A percentile compares a stretch with the other conserved stretches of the same genome.
Evolutionary conservation across 2,329 filamentous ascomycete species (phyloP).

Genomic region (Calonectria crousiana): DNA sequence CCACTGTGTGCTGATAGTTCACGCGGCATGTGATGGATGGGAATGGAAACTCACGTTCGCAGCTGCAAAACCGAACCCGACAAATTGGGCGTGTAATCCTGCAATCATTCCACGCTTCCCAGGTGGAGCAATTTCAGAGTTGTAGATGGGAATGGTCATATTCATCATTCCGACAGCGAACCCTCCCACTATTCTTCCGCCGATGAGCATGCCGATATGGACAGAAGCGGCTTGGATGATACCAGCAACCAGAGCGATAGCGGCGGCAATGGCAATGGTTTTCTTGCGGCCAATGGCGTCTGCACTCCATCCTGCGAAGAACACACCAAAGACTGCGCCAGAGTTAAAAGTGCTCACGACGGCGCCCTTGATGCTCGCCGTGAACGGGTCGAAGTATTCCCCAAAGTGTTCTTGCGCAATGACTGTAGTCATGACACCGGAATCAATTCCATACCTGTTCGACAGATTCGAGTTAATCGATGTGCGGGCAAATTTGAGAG

Average conservation of each 20-base stretch:
- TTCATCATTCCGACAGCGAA: conserved; percentile 23
- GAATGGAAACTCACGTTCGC: not conserved
- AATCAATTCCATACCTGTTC: not conserved
- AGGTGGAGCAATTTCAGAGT: conserved; percentile 23
- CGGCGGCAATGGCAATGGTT: not conserved
- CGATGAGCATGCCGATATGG: conserved; percentile 14
- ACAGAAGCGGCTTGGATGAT: not conserved
- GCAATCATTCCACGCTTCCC: conserved; percentile 13
- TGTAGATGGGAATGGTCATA: conserved; percentile 20
- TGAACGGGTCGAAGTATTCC: not conserved
- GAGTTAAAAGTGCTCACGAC: not conserved
- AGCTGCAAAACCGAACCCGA: conserved; percentile 12
- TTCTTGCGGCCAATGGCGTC: not conserved
- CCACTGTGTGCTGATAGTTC: not conserved
- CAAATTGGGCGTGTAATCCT: conserved; percentile 15
- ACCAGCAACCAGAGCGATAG: not conserved
- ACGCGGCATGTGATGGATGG: not conserved
- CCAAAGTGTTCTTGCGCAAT: conserved; percentile 3
- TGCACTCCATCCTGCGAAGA: conserved; percentile 13
- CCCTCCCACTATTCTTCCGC: conserved; percentile 14
- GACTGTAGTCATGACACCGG: not conserved
- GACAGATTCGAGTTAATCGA: too few species aligned
- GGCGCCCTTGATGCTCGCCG: conserved; percentile 1
- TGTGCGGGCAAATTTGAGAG: too few species aligned
- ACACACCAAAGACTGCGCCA: not conserved